phyloP scores from a whole-genome alignment of 768 basidiomycete genomes.

The Mycena rebaudengoi region DNA sequence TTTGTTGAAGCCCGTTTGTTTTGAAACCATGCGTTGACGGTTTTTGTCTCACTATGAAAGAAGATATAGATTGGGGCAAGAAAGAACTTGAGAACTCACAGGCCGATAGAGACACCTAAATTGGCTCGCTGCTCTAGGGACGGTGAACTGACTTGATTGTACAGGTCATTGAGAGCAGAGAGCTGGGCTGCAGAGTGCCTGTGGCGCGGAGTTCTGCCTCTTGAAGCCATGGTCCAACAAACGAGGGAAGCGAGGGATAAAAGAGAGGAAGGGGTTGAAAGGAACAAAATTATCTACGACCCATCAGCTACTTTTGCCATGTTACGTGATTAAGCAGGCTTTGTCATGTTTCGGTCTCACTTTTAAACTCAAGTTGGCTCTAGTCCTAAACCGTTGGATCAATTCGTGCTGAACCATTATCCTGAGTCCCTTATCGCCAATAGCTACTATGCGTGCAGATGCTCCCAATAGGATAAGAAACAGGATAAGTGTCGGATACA shows the following conservation, averaged over 20 bases:
- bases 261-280: neutral
- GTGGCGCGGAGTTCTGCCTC: constrained; percentile 79
- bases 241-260: neutral
- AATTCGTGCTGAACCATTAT: too few relatives aligned
- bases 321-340: too few relatives aligned
- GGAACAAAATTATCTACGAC: constrained; percentile 1
- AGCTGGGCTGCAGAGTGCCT: constrained; percentile 78
- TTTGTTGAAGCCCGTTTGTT: constrained; percentile 86
- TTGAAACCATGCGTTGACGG: constrained; percentile 88
- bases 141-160: constrained; percentile 79
- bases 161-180: constrained; percentile 80
- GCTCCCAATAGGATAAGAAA: too few relatives aligned
- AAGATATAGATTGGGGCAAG: constrained; percentile 16
- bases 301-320: neutral
- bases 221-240: too few relatives aligned
- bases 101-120: constrained; percentile 76
- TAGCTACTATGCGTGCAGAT: too few relatives aligned
- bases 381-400: too few relatives aligned
- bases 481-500: too few relatives aligned
- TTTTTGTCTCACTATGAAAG: constrained; percentile 76
- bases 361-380: too few relatives aligned
- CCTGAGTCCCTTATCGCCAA: too few relatives aligned
- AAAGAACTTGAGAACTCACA: constrained; percentile 61
- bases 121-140: constrained; percentile 70
- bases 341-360: too few relatives aligned